Percentiles rank a stretch among this genome's conserved stretches.
Conservation (phyloP, 352 stramenopile genomes). For the Hyaloperonospora brassicae region DNA sequence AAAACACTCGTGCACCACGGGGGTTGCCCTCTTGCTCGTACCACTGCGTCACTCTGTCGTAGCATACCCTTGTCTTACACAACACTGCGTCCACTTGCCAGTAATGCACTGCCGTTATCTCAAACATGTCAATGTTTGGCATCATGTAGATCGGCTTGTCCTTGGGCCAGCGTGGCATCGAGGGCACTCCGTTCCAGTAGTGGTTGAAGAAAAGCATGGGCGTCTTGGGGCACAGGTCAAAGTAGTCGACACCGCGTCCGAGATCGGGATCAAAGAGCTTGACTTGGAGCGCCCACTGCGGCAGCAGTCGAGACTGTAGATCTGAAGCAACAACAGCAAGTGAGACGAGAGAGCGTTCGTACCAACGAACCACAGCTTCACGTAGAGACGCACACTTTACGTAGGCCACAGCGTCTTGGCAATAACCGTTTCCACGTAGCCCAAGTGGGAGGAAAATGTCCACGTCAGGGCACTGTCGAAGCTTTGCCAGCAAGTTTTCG, state of each 20-base stretch:
- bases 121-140: slow-evolving; percentile 53
- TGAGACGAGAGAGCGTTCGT: no score
- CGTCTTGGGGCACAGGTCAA: slow-evolving; percentile 44
- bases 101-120: slow-evolving; percentile 38
- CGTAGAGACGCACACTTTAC: slow-evolving; percentile 28
- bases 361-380: no score
- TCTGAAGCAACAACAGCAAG: slow-evolving; percentile 12
- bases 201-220: slow-evolving; percentile 55
- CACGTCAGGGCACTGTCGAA: slow-evolving; percentile 36
- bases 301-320: slow-evolving; percentile 27
- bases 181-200: slow-evolving; percentile 33
- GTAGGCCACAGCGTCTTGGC: slow-evolving; percentile 42
- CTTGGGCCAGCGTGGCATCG: slow-evolving; percentile 17
- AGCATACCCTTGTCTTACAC: slow-evolving; percentile 49
- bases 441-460: slow-evolving; percentile 34
- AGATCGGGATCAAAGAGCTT: slow-evolving; percentile 22
- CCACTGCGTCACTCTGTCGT: slow-evolving; percentile 32
- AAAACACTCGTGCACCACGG: slow-evolving; percentile 28
- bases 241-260: slow-evolving; percentile 32
- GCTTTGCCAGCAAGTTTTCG: slow-evolving; percentile 19
- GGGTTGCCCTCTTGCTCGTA: slow-evolving; percentile 43
- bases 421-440: slow-evolving; percentile 46
- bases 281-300: slow-evolving; percentile 23
- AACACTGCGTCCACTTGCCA: slow-evolving; percentile 46
- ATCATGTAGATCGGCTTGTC: slow-evolving; percentile 41